phyloP scores from a whole-genome alignment of 1,139 yeast genomes.

The Blastobotrys capitulatus region DNA sequence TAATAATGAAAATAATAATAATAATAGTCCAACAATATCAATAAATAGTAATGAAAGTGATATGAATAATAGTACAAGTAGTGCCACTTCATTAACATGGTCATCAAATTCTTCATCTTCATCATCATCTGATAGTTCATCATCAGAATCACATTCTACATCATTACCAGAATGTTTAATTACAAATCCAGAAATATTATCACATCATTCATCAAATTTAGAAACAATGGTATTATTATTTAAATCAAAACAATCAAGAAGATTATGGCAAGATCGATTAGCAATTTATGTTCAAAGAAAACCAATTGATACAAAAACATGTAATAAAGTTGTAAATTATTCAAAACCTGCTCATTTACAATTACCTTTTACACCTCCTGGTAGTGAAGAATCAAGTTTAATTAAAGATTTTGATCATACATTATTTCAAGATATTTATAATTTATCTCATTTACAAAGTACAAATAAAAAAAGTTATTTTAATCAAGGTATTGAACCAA shows the following conservation, averaged over 20 bases:
- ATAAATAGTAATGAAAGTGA: neutral
- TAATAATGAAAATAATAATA: neutral
- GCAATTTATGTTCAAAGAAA: constrained; percentile 11
- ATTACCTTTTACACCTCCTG: constrained; percentile 1
- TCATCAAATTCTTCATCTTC: neutral
- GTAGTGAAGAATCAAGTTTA: neutral
- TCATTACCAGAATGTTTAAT: constrained; percentile 4
- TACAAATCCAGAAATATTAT: constrained; percentile 4
- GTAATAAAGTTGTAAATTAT: neutral
- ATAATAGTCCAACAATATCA: neutral
- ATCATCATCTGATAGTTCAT: neutral
- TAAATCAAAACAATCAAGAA: constrained; percentile 3
- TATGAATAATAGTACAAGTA: neutral
- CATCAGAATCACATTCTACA: neutral
- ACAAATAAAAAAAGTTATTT: neutral
- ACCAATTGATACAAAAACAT: constrained; percentile 8
- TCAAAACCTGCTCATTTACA: constrained; percentile 5
- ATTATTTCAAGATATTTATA: constrained; percentile 7
- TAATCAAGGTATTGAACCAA: neutral
- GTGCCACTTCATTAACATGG: neutral
- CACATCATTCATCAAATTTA: constrained; percentile 1
- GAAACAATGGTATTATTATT: constrained; percentile 12
- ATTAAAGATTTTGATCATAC: constrained; percentile 3
- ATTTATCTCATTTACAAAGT: neutral
- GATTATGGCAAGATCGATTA: constrained; percentile 14